These are phyloP conservation scores for Fusarium cicatricum DNA, from an alignment of 2,329 filamentous ascomycete species.

Conservation along the genomic window DNA sequence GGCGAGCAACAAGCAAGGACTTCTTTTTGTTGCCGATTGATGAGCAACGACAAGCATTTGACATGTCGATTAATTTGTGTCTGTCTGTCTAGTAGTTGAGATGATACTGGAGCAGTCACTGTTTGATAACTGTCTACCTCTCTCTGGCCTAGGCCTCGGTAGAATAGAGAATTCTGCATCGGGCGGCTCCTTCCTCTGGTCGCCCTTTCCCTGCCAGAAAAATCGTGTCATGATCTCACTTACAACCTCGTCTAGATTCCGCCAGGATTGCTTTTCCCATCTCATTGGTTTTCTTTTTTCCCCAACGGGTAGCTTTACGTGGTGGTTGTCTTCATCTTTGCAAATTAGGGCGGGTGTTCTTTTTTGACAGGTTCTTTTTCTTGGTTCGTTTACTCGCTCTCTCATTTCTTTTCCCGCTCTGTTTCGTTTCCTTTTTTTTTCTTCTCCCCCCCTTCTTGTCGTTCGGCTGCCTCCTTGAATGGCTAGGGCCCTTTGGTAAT, in stretches of 20 bases:
- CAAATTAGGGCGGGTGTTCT: too few species aligned
- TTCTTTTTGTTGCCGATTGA: too few species aligned
- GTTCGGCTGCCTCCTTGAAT: neutral
- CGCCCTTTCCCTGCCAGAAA: neutral
- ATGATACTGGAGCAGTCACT: neutral
- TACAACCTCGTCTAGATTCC: conserved; percentile 8
- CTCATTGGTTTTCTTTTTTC: conserved; percentile 14
- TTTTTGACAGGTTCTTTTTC: too few species aligned
- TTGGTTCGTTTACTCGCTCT: too few species aligned
- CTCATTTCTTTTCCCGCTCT: conserved; percentile 17
- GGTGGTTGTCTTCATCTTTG: too few species aligned
- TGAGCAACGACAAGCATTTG: neutral
- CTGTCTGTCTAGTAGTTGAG: too few species aligned
- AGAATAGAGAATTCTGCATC: neutral
- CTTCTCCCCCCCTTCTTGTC: conserved; percentile 5
- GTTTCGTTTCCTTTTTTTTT: conserved; percentile 2
- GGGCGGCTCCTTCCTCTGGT: conserved; percentile 2
- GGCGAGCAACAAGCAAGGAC: conserved; percentile 19
- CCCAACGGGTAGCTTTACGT: too few species aligned
- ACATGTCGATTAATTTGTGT: neutral
- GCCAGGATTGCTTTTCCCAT: neutral
- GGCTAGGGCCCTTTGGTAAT: too few species aligned
- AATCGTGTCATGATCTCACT: conserved; percentile 7
- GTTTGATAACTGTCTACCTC: too few species aligned
- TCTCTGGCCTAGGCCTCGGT: neutral